A percentile compares a stretch with the other conserved stretches of the same genome.
These are phyloP conservation scores for Colletotrichum brevisporum DNA, from an alignment of 2,329 filamentous ascomycete genomes.

Conservation along the genomic window DNA sequence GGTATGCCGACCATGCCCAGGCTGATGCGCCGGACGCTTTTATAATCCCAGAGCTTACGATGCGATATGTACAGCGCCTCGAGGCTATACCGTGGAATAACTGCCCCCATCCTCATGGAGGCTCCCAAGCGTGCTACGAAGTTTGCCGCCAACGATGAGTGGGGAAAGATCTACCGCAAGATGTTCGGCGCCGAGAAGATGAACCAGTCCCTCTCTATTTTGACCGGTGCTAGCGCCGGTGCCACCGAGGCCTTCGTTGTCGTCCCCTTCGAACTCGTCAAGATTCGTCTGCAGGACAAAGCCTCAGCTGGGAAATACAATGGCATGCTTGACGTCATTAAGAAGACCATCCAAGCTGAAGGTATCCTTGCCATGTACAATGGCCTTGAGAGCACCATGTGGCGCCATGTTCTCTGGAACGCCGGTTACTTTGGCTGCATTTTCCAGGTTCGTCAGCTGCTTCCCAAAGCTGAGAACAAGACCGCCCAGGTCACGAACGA, in stretches of 20 bases:
- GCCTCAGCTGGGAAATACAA: constrained; percentile 91
- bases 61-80: constrained; percentile 72
- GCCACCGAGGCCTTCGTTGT: constrained; percentile 97
- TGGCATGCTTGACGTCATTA: constrained; percentile 84
- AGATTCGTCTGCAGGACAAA: constrained; percentile 97
- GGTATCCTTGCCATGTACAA: constrained; percentile 93
- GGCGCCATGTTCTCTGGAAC: constrained; percentile 94
- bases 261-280: constrained; percentile 97
- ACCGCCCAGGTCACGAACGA: constrained; percentile 87
- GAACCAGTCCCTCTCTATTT: constrained; percentile 90
- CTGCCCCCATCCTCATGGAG: constrained; percentile 97
- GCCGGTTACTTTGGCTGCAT: constrained; percentile 98
- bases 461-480: constrained; percentile 88
- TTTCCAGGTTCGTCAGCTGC: constrained; percentile 90
- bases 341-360: constrained; percentile 87
- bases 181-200: constrained; percentile 88
- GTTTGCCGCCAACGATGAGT: constrained; percentile 98
- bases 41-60: constrained; percentile 25
- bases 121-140: constrained; percentile 95
- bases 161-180: constrained; percentile 94
- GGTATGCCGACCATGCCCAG: constrained; percentile 67
- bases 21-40: background rate
- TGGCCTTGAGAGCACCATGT: constrained; percentile 95
- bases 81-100: constrained; percentile 94
- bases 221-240: constrained; percentile 94